Evolutionary conservation across 140 eudicot species (phyloP).

Genomic region (Erigeron philadelphicus): DNA sequence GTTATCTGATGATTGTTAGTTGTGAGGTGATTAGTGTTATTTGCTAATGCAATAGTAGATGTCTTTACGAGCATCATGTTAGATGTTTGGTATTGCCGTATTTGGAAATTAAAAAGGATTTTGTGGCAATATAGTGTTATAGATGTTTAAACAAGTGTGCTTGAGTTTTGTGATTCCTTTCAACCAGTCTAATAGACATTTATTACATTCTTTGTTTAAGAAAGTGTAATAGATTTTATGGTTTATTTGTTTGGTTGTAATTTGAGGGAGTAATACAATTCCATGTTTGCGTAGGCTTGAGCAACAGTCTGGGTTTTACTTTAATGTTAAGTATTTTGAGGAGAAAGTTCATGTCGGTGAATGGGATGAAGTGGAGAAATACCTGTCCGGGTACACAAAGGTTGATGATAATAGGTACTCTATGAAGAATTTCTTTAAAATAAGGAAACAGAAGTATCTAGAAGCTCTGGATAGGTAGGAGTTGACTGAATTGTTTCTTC

Average conservation of each 20-base stretch:
- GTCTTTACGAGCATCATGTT: no score
- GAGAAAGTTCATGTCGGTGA: constrained; percentile 91
- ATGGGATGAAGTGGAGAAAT: constrained; percentile 92
- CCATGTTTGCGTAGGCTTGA: constrained; percentile 54
- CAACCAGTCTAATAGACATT: background rate
- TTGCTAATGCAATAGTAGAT: no score
- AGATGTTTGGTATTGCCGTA: no score
- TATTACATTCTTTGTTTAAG: background rate
- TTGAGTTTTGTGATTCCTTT: background rate
- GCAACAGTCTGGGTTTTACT: constrained; percentile 93
- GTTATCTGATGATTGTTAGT: no score
- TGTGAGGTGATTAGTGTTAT: no score
- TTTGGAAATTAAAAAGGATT: no score
- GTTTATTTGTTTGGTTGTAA: background rate
- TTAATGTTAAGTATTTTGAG: constrained; percentile 92
- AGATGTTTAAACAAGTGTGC: no score
- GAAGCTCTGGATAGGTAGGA: constrained; percentile 93
- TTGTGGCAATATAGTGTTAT: no score
- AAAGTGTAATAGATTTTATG: background rate
- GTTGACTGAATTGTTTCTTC: background rate
- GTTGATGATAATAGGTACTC: constrained; percentile 96
- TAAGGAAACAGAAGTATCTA: constrained; percentile 91
- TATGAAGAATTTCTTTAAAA: constrained; percentile 91
- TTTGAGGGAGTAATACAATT: background rate
- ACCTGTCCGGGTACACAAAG: constrained; percentile 89